Base-by-base conservation (phyloP, 1,139 yeast species). In the Taiozyma sp. region DNA sequence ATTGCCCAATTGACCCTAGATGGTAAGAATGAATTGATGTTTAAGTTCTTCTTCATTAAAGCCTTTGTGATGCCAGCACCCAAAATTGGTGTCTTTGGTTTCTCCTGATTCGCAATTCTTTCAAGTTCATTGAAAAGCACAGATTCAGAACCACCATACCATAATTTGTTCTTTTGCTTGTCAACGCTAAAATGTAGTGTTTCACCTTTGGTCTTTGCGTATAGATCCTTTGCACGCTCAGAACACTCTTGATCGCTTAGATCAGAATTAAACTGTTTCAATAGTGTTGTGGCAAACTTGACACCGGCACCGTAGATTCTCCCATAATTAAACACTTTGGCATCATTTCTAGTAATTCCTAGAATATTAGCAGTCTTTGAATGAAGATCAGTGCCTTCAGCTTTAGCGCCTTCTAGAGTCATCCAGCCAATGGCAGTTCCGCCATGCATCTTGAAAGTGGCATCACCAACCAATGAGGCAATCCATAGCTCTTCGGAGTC, bases 401-500 rank as follows among this genome's bases (percentile, higher is more conserved):
- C 74, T 68, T 95, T 95, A 24, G 93, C 85, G 19, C 99, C 99
- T 73, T 95, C 99, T 50, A 95, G 75, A 2, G 98, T 92, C 99
- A 95, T 95, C 99, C 99, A 95, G 0, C 99, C 98, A 50, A 95
- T 77, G 0, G 98, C 96, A 0, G 99, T 90, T 16, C 96, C 96
- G 3, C 99, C 99, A 66, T 95, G 99, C 42, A 88, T 73, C 48
- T 85, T 82, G 67, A 93, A 89, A 51, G 85, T 80, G 0, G 98
- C 84, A 67, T 95, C 99, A 2, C 99, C 98, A 47, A 93, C 84
- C 41, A 95, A 73, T 29, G 97, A 87, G 0, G 99, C 99, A 59
- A 95, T 93, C 99, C 99, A 95, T 47, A 95, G 75, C 65, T 95
- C 99, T 66, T 95, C 99, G 43, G 97, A 89, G 69, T 95, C 99